A percentile compares a stretch with the other conserved stretches of the same genome.
phyloP scores from a whole-genome alignment of 139 green algal species.

The Ostreobium quekettii region DNA sequence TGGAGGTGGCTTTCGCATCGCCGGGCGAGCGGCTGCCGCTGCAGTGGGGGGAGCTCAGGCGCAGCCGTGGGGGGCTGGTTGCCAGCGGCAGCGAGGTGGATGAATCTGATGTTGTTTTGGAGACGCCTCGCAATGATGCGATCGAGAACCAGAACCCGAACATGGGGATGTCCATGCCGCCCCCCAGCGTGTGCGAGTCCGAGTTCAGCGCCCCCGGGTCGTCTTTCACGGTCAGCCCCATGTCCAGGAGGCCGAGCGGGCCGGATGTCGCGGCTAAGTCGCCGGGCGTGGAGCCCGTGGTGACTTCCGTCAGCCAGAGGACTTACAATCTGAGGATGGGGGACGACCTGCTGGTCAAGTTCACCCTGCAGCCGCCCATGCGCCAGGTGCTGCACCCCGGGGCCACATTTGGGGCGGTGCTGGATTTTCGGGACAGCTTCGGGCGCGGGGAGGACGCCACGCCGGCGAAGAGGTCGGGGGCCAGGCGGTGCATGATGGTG shows the following conservation, averaged over 20 bases:
- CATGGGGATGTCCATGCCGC: too few relatives aligned
- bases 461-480: slow-evolving; percentile 1
- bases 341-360: slow-evolving; percentile 31
- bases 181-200: not conserved
- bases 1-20: slow-evolving; percentile 11
- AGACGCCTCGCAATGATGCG: too few relatives aligned
- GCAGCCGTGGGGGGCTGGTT: too few relatives aligned
- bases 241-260: not conserved
- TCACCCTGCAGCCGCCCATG: slow-evolving; percentile 52
- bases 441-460: not conserved
- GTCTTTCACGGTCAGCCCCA: not conserved
- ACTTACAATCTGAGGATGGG: slow-evolving; percentile 30
- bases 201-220: not conserved
- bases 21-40: not conserved
- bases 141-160: too few relatives aligned
- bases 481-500: slow-evolving; percentile 18
- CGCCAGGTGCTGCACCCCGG: slow-evolving; percentile 53
- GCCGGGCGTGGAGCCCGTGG: not conserved
- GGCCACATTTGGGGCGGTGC: slow-evolving; percentile 45
- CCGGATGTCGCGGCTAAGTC: not conserved
- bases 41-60: slow-evolving; percentile 14
- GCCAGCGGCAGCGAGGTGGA: too few relatives aligned
- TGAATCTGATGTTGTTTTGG: too few relatives aligned
- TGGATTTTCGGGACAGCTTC: slow-evolving; percentile 47
- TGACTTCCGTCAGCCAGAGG: not conserved